phyloP scores from a whole-genome alignment of 371 early-diverging fungal species.

The Synchytrium microbalum region DNA sequence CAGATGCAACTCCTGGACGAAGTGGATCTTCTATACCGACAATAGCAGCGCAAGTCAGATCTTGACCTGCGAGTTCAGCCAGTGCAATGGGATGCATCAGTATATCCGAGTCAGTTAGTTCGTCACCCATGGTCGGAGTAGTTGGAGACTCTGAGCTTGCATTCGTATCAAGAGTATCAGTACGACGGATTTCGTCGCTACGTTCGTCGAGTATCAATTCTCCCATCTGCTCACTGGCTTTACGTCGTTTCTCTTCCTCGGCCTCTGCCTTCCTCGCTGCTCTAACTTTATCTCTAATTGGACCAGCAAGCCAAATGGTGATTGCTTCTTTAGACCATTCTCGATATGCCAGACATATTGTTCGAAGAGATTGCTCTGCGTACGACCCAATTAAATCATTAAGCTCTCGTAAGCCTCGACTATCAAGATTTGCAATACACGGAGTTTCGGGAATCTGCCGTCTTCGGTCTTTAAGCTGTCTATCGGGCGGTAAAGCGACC shows the following conservation, averaged over 20 bases:
- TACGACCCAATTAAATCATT: slow-evolving; percentile 57
- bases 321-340: slow-evolving; percentile 46
- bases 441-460: background rate
- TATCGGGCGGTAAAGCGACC: slow-evolving; percentile 3
- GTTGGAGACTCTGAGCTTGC: background rate
- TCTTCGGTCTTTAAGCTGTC: background rate
- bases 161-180: slow-evolving; percentile 9
- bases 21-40: slow-evolving; percentile 92
- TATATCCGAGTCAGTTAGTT: slow-evolving; percentile 9
- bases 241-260: slow-evolving; percentile 3
- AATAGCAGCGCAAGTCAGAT: slow-evolving; percentile 67
- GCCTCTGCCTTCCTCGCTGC: slow-evolving; percentile 13
- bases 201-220: slow-evolving; percentile 3
- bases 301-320: slow-evolving; percentile 9
- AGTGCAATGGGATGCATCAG: slow-evolving; percentile 11
- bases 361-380: slow-evolving; percentile 80
- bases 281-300: slow-evolving; percentile 12
- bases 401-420: slow-evolving; percentile 1
- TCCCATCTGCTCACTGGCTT: background rate
- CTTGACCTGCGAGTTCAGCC: slow-evolving; percentile 39
- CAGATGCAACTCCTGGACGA: slow-evolving; percentile 75
- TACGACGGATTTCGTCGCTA: background rate
- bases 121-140: slow-evolving; percentile 12
- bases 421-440: background rate
- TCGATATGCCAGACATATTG: slow-evolving; percentile 75